Conservation (phyloP, 371 early-diverging fungal genomes). For the Zychaea mexicana region DNA sequence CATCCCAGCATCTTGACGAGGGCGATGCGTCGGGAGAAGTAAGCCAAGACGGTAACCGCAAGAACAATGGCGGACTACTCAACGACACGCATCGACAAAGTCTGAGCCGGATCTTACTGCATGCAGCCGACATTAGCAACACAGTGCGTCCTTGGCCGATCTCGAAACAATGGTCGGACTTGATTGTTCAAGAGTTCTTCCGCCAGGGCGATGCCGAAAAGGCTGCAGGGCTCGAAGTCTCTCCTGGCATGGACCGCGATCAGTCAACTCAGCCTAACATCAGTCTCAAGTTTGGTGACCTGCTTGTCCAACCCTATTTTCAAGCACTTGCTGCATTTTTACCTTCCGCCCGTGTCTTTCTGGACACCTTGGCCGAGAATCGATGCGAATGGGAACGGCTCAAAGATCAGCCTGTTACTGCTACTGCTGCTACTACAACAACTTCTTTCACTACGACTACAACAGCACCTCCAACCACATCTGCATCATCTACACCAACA, state of each 20-base stretch:
- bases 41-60: no score
- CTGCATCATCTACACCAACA: no score
- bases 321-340: conserved; percentile 70
- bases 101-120: conserved; percentile 70
- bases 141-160: conserved; percentile 82
- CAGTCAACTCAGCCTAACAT: conserved; percentile 73
- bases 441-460: no score
- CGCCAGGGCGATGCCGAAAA: conserved; percentile 87
- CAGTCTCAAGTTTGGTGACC: conserved; percentile 79
- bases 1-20: no score
- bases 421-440: conserved; percentile 8
- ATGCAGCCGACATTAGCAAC: conserved; percentile 91
- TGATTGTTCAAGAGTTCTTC: conserved; percentile 85
- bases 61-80: no score
- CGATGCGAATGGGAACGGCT: conserved; percentile 46
- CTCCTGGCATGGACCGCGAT: conserved; percentile 88
- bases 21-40: no score
- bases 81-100: conserved; percentile 51
- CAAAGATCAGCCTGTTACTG: conserved; percentile 20
- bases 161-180: conserved; percentile 88
- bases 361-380: conserved; percentile 40
- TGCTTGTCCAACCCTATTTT: conserved; percentile 82
- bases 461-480: no score
- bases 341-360: conserved; percentile 49
- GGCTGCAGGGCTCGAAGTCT: conserved; percentile 66